Conservation (phyloP, 2,329 filamentous ascomycete species). For the Myriosclerotinia scirpicola region DNA sequence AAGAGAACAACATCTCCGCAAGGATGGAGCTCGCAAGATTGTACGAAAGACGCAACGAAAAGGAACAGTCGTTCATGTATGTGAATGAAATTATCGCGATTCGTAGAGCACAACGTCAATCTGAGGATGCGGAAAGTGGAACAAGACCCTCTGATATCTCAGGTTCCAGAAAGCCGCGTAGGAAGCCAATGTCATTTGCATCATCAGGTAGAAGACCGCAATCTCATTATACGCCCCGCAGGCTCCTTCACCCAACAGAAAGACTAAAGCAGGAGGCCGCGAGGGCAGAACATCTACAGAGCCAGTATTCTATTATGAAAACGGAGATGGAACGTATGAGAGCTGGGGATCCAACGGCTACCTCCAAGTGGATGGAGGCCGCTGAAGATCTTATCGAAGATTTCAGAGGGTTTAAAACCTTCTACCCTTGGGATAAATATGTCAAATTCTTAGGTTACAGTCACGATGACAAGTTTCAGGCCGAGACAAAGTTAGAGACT, state of each 20-base stretch:
- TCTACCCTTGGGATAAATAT: slow-evolving; percentile 67
- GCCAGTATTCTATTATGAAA: slow-evolving; percentile 45
- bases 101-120: slow-evolving; percentile 42
- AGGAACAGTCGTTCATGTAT: slow-evolving; percentile 74
- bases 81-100: slow-evolving; percentile 69
- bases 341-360: slow-evolving; percentile 32
- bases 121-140: slow-evolving; percentile 47
- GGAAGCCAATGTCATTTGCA: slow-evolving; percentile 2
- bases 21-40: slow-evolving; percentile 79
- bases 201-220: slow-evolving; percentile 3
- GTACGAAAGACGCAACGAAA: slow-evolving; percentile 73
- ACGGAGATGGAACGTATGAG: slow-evolving; percentile 44
- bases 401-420: slow-evolving; percentile 61
- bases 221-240: slow-evolving; percentile 19
- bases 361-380: slow-evolving; percentile 55
- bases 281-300: slow-evolving; percentile 40
- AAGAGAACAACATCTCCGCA: slow-evolving; percentile 71
- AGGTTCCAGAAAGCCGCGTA: slow-evolving; percentile 24
- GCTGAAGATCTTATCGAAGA: slow-evolving; percentile 62
- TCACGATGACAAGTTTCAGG: slow-evolving; percentile 28
- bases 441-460: slow-evolving; percentile 54
- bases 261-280: slow-evolving; percentile 43
- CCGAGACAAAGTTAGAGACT: slow-evolving; percentile 35
- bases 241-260: slow-evolving; percentile 34
- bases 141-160: neutral